Evolutionary conservation across 208 protist genomes (phyloP).

Genomic region (Leishmania arabica): DNA sequence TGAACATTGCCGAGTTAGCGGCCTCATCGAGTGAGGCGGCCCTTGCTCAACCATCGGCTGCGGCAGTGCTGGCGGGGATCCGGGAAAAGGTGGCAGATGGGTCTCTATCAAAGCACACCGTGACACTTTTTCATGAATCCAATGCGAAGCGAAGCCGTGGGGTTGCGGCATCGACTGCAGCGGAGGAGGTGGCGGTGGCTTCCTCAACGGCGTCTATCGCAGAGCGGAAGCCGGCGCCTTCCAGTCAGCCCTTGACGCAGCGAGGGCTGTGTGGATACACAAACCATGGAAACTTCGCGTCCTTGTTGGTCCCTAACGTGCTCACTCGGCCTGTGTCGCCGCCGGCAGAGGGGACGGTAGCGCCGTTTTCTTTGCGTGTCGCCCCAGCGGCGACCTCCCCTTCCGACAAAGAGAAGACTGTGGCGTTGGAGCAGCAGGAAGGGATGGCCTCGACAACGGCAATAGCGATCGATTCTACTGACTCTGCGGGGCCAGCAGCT

Average conservation of each 20-base stretch:
- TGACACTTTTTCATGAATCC: constrained; percentile 14
- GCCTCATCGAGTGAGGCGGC: neutral
- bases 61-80: neutral
- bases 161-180: neutral
- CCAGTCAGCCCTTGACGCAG: constrained; percentile 4
- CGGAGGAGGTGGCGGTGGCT: neutral
- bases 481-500: neutral
- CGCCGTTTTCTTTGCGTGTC: neutral
- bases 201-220: neutral
- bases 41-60: neutral
- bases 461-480: neutral
- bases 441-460: neutral
- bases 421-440: neutral
- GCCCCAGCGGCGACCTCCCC: neutral
- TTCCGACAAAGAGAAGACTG: neutral
- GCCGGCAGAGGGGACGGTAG: neutral
- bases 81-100: neutral
- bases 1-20: constrained; percentile 1
- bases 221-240: neutral
- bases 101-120: neutral
- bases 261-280: constrained; percentile 10
- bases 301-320: constrained; percentile 8
- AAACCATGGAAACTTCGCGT: constrained; percentile 7
- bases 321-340: neutral
- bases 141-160: neutral